Conservation (phyloP, 371 early-diverging fungal genomes). For the Lichtheimia ornata region DNA sequence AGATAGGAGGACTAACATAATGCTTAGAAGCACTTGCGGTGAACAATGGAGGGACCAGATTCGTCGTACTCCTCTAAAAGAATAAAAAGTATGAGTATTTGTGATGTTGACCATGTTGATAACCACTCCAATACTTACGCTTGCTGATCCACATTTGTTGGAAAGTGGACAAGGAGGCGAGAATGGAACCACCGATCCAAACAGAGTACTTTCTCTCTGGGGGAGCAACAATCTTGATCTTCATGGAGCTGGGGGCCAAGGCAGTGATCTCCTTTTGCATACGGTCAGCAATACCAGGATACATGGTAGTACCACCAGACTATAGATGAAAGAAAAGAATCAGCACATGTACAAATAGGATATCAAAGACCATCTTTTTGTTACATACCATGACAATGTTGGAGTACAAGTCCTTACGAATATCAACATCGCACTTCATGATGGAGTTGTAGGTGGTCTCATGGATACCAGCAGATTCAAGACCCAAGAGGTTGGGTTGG, state of each 20-base stretch:
- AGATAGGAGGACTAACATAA: neutral
- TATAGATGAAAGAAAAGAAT: neutral
- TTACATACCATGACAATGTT: conserved; percentile 87
- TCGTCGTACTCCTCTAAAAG: conserved; percentile 93
- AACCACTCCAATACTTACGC: neutral
- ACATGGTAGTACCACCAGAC: conserved; percentile 90
- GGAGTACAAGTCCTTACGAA: conserved; percentile 95
- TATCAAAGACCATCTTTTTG: neutral
- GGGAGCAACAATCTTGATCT: conserved; percentile 99
- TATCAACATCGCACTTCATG: conserved; percentile 98
- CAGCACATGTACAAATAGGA: neutral
- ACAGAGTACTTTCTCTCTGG: conserved; percentile 99
- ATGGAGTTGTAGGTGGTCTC: conserved; percentile 96
- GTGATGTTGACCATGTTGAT: neutral
- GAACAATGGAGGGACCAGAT: conserved; percentile 96
- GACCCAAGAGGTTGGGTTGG: conserved; percentile 95
- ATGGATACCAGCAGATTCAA: conserved; percentile 93
- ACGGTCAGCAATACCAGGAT: conserved; percentile 97
- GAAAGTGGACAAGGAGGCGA: conserved; percentile 96
- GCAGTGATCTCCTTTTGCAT: conserved; percentile 99
- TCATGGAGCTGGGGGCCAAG: conserved; percentile 97
- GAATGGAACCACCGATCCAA: conserved; percentile 99
- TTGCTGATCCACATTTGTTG: conserved; percentile 58
- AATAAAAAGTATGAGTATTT: conserved; percentile 3
- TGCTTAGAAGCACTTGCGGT: conserved; percentile 97